A percentile compares a stretch with the other conserved stretches of the same genome.
phyloP scores from a whole-genome alignment of 305 asterid species.

The Solanum hybrid region DNA sequence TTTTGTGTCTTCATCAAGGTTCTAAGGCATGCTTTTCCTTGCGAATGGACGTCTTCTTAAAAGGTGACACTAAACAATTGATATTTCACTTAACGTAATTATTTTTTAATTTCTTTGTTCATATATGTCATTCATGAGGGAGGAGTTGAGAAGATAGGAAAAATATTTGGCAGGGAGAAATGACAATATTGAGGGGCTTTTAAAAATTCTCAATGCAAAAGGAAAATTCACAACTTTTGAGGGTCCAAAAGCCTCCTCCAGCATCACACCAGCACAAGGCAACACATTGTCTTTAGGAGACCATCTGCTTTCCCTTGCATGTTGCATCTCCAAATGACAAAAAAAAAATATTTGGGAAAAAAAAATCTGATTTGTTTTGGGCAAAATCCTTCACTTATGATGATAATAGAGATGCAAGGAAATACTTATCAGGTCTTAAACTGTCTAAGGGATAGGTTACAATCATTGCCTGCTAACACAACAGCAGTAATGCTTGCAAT shows the following conservation, averaged over 20 bases:
- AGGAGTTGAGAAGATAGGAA: neutral
- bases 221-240: neutral
- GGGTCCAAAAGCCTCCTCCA: neutral
- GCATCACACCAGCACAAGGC: neutral
- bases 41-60: neutral
- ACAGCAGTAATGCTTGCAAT: neutral
- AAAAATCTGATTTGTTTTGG: neutral
- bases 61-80: neutral
- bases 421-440: neutral
- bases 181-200: neutral
- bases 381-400: neutral
- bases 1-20: neutral
- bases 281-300: neutral
- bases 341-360: neutral
- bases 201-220: neutral
- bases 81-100: neutral
- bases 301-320: neutral
- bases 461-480: neutral
- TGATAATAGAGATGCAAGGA: neutral
- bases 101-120: neutral
- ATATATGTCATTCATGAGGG: neutral
- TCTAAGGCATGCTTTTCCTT: neutral
- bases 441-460: neutral
- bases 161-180: neutral
- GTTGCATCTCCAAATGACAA: neutral